phyloP scores from a whole-genome alignment of 768 basidiomycete species.

The Trametes cinnabarina region DNA sequence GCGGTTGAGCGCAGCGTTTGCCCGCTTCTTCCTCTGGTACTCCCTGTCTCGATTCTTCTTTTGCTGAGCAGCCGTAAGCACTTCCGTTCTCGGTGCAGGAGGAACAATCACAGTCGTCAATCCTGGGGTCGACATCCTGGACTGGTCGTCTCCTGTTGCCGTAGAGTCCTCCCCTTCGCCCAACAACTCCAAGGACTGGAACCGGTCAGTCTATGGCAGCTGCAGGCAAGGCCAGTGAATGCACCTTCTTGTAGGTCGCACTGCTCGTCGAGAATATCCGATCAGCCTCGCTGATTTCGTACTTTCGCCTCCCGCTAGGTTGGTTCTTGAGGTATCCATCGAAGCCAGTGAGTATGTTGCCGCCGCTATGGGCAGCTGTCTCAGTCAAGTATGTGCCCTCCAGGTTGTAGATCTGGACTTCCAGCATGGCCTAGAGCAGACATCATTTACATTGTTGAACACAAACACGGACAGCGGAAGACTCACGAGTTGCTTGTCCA shows the following conservation, averaged over 20 bases:
- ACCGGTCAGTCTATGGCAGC: not conserved
- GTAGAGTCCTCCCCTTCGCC: slow-evolving; percentile 65
- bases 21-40: slow-evolving; percentile 77
- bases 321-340: slow-evolving; percentile 85
- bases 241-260: slow-evolving; percentile 69
- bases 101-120: slow-evolving; percentile 77
- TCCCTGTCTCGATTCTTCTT: slow-evolving; percentile 80
- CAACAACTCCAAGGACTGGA: slow-evolving; percentile 70
- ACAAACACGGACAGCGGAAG: too few relatives aligned
- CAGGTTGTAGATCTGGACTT: slow-evolving; percentile 74
- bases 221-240: not conserved
- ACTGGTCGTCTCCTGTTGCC: slow-evolving; percentile 64
- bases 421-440: slow-evolving; percentile 63
- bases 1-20: slow-evolving; percentile 49
- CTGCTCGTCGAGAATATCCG: slow-evolving; percentile 84
- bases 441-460: too few relatives aligned
- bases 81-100: slow-evolving; percentile 66
- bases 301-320: slow-evolving; percentile 61
- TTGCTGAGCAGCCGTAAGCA: slow-evolving; percentile 66
- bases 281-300: slow-evolving; percentile 75
- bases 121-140: slow-evolving; percentile 66
- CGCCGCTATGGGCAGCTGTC: slow-evolving; percentile 72
- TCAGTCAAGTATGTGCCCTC: slow-evolving; percentile 77
- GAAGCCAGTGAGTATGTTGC: slow-evolving; percentile 86
- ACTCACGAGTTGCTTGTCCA: slow-evolving; percentile 76